phyloP scores from a whole-genome alignment of 1,139 yeast genomes.

The Yamadazyma mexicana region DNA sequence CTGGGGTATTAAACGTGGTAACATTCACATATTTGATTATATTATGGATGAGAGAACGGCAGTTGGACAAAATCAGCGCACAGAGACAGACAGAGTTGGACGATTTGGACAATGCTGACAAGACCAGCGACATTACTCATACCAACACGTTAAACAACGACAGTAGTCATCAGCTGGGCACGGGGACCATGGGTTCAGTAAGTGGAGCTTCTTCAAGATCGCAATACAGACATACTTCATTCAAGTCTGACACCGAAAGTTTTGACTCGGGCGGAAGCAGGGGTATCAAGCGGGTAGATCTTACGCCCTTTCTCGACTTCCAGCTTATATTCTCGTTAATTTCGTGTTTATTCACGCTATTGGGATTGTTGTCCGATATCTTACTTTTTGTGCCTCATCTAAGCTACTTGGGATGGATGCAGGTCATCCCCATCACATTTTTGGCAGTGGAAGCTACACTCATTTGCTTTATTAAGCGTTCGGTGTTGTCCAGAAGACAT shows the following conservation, averaged over 20 bases:
- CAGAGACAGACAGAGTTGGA: not conserved
- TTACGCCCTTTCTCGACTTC: slow-evolving; percentile 31
- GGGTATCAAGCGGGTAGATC: slow-evolving; percentile 17
- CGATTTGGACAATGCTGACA: too few species aligned
- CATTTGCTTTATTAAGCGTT: slow-evolving; percentile 42
- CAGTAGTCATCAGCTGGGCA: too few species aligned
- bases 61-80: not conserved
- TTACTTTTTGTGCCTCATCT: slow-evolving; percentile 41
- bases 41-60: slow-evolving; percentile 6
- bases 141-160: too few species aligned
- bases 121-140: too few species aligned
- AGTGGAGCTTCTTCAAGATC: not conserved
- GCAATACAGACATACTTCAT: too few species aligned
- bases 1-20: slow-evolving; percentile 23
- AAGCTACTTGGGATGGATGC: slow-evolving; percentile 47
- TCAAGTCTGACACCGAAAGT: too few species aligned
- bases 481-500: slow-evolving; percentile 38
- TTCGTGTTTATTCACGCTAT: slow-evolving; percentile 37
- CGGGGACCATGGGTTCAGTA: too few species aligned
- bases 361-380: slow-evolving; percentile 44
- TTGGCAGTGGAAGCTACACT: slow-evolving; percentile 37
- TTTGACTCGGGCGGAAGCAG: not conserved
- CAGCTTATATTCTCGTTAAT: slow-evolving; percentile 35
- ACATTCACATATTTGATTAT: slow-evolving; percentile 3
- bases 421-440: slow-evolving; percentile 38